These are phyloP conservation scores for Acer negundo DNA, from an alignment of 345 rosid genomes.

Conservation along the genomic window DNA sequence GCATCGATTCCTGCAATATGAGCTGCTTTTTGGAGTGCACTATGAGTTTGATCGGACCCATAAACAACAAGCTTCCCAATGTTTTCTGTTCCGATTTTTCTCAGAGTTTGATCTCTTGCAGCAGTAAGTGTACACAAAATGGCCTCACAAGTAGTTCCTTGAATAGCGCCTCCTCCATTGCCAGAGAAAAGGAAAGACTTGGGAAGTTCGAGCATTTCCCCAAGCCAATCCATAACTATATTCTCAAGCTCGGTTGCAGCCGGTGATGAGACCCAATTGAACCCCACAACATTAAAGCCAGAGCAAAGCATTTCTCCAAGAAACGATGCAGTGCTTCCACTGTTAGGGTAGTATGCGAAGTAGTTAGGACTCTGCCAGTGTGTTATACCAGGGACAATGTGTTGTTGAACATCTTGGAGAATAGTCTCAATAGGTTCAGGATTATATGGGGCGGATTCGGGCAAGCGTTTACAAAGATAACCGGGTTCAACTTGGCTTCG, in stretches of 20 bases:
- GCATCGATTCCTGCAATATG: conserved; percentile 47
- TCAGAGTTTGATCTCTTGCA: conserved; percentile 35
- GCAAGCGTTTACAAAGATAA: conserved; percentile 36
- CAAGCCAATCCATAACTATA: conserved; percentile 48
- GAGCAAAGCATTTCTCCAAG: conserved; percentile 40
- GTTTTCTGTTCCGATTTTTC: conserved; percentile 17
- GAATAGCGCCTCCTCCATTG: conserved; percentile 43
- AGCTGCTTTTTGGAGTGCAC: conserved; percentile 34
- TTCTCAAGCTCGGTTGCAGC: conserved; percentile 56
- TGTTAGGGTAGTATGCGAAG: conserved; percentile 40
- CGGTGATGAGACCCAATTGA: conserved; percentile 50
- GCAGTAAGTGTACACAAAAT: conserved; percentile 39
- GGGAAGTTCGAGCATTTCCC: conserved; percentile 41
- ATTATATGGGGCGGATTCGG: conserved; percentile 32
- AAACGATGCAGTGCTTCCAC: conserved; percentile 32
- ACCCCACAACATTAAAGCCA: conserved; percentile 45
- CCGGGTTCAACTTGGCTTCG: conserved; percentile 43
- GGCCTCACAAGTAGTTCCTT: conserved; percentile 42
- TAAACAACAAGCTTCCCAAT: conserved; percentile 41
- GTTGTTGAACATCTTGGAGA: conserved; percentile 31
- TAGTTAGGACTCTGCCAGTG: conserved; percentile 50
- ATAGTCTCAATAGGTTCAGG: conserved; percentile 39
- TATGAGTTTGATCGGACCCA: conserved; percentile 46
- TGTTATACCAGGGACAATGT: conserved; percentile 45
- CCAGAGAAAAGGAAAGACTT: conserved; percentile 39